Evolutionary conservation across 2,329 filamentous ascomycete species (phyloP).

Genomic region (Hypocreales sp.): DNA sequence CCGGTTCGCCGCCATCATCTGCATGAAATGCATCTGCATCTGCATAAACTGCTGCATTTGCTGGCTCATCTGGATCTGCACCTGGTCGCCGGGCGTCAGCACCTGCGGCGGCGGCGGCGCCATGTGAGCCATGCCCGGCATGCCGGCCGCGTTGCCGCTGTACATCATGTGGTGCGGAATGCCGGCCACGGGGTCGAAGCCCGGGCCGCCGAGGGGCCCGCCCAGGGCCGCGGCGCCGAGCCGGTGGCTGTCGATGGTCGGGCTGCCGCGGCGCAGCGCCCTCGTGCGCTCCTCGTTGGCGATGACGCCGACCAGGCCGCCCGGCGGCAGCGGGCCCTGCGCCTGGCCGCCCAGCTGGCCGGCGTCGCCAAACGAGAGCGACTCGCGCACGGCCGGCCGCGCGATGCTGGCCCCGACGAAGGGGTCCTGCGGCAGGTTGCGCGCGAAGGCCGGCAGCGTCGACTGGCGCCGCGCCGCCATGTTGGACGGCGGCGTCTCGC

Average conservation of each 20-base stretch:
- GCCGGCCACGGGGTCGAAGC: constrained; percentile 32
- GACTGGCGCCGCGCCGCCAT: constrained; percentile 15
- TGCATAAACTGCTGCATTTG: constrained; percentile 83
- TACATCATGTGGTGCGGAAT: constrained; percentile 31
- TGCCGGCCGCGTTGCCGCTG: constrained; percentile 10
- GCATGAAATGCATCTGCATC: constrained; percentile 92
- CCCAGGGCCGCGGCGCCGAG: constrained; percentile 18
- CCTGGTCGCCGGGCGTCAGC: constrained; percentile 50
- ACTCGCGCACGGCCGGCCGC: constrained; percentile 57
- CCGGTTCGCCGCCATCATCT: constrained; percentile 48
- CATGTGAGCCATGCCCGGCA: constrained; percentile 13
- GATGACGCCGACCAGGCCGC: constrained; percentile 78
- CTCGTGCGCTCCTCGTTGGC: constrained; percentile 68
- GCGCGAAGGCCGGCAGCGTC: constrained; percentile 65
- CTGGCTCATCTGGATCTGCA: constrained; percentile 65
- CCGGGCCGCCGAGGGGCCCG: constrained; percentile 17
- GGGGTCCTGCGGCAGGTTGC: constrained; percentile 69
- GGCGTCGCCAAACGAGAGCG: constrained; percentile 52
- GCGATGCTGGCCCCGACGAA: constrained; percentile 70
- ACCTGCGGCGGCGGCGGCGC: constrained; percentile 19
- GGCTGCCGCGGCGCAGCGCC: constrained; percentile 64
- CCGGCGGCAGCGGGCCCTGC: constrained; percentile 37
- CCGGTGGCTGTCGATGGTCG: constrained; percentile 40
- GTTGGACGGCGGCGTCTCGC: constrained; percentile 23
- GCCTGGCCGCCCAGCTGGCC: constrained; percentile 20